phyloP scores from a whole-genome alignment of 2,329 filamentous ascomycete species.

The Colletotrichum eleusines region DNA sequence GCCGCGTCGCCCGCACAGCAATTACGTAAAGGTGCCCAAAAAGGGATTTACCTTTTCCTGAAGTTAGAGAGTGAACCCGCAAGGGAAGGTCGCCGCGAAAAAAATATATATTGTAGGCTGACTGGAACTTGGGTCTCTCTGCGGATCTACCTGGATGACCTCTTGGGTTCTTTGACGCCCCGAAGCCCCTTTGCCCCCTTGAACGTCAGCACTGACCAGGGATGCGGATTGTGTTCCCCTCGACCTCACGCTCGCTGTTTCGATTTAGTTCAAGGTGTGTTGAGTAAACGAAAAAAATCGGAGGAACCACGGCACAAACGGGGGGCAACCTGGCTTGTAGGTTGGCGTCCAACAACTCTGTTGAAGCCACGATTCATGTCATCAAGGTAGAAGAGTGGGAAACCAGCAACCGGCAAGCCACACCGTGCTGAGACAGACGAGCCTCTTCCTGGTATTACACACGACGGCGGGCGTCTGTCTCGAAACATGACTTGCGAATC shows the following conservation, averaged over 20 bases:
- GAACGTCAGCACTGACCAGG: not conserved
- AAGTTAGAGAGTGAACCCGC: not conserved
- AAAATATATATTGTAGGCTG: not conserved
- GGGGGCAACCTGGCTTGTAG: not conserved
- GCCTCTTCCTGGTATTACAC: constrained; percentile 24
- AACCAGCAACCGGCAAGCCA: constrained; percentile 1
- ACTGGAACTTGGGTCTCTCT: not conserved
- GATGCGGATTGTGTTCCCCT: not conserved
- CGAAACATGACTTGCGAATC: constrained; percentile 34
- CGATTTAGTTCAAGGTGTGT: constrained; percentile 2
- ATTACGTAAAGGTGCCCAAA: not conserved
- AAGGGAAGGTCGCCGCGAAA: not conserved
- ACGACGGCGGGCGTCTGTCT: constrained; percentile 18
- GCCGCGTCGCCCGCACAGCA: not conserved
- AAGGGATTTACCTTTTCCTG: not conserved
- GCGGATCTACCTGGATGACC: not conserved
- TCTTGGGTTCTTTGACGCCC: not conserved
- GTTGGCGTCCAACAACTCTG: constrained; percentile 13
- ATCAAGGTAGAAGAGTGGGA: not conserved
- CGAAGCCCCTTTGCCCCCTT: not conserved
- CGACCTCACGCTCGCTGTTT: constrained; percentile 1
- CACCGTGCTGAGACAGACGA: constrained; percentile 22
- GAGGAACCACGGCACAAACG: constrained; percentile 1
- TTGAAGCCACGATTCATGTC: constrained; percentile 20
- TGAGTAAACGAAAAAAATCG: constrained; percentile 1